Evolutionary conservation across 345 rosid species (phyloP).

Genomic region (Citrus sinensis): DVS_A1.0 CM039169.1:30423001-30423500

Average conservation of each 20-base stretch:
- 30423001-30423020: constrained; percentile 94
- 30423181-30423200: constrained; percentile 79
- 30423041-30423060: neutral
- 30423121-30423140: constrained; percentile 92
- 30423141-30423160: constrained; percentile 91
- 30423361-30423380: constrained; percentile 25
- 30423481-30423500: neutral
- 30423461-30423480: neutral
- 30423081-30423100: neutral
- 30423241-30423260: constrained; percentile 86
- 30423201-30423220: constrained; percentile 83
- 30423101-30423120: constrained; percentile 24
- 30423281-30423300: constrained; percentile 20
- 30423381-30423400: constrained; percentile 24
- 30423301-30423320: constrained; percentile 7
- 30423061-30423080: neutral
- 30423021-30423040: constrained; percentile 5
- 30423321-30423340: constrained; percentile 39
- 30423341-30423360: constrained; percentile 73
- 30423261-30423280: constrained; percentile 32
- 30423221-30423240: constrained; percentile 73
- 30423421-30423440: neutral
- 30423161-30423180: constrained; percentile 92
- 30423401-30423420: neutral
- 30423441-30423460: neutral